These are phyloP conservation scores for Apiospora arundinis DNA, from an alignment of 2,329 filamentous ascomycete species.

Conservation along the genomic window DNA sequence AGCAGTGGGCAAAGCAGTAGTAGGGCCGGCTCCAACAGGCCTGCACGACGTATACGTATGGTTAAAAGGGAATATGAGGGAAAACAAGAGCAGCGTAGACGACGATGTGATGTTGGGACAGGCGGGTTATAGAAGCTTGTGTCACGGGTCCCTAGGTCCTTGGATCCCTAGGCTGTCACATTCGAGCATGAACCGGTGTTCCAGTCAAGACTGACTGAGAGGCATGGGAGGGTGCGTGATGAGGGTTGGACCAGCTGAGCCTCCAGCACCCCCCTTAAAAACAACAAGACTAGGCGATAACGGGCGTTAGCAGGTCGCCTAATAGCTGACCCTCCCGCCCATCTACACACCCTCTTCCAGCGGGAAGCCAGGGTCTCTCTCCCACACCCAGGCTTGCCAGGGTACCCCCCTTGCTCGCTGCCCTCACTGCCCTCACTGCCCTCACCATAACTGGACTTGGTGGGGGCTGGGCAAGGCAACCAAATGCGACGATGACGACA, in stretches of 20 bases:
- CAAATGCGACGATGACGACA: slow-evolving; percentile 7
- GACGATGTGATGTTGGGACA: slow-evolving; percentile 6
- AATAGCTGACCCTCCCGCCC: background rate
- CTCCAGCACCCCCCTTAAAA: background rate
- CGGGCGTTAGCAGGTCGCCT: slow-evolving; percentile 9
- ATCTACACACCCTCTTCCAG: slow-evolving; percentile 11
- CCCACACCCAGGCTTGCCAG: too few relatives aligned
- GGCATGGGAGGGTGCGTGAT: slow-evolving; percentile 15
- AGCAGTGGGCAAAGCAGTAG: background rate
- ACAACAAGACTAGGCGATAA: background rate
- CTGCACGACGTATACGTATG: background rate
- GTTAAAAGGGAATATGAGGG: background rate
- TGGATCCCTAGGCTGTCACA: slow-evolving; percentile 16
- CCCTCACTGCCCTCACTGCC: background rate
- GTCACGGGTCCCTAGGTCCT: slow-evolving; percentile 15
- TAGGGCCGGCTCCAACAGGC: background rate
- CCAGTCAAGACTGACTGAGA: slow-evolving; percentile 4
- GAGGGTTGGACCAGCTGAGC: background rate
- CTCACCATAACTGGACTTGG: background rate
- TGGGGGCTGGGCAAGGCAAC: background rate
- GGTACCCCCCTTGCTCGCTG: background rate
- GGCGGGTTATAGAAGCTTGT: background rate
- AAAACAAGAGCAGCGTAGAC: background rate
- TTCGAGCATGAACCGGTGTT: slow-evolving; percentile 5
- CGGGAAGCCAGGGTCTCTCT: slow-evolving; percentile 5